Percentiles rank a stretch among this genome's conserved stretches.
phyloP scores from a whole-genome alignment of 352 stramenopile genomes.

The Phytophthora tentaculata region DNA sequence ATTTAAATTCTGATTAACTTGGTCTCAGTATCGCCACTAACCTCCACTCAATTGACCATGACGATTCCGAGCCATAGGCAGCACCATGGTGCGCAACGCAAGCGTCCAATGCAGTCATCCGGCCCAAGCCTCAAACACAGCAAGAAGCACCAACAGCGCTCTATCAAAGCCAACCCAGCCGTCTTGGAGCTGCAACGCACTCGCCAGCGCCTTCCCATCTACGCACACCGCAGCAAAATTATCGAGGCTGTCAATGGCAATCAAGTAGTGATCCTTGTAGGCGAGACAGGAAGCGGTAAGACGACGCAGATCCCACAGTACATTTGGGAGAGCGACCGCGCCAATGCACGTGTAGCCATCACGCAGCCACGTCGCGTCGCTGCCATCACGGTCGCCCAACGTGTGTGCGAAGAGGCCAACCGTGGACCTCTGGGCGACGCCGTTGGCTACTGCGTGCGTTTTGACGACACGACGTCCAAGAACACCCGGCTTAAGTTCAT shows the following conservation, averaged over 20 bases:
- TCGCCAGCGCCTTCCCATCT: constrained; percentile 78
- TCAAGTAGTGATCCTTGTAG: constrained; percentile 88
- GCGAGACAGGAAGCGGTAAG: constrained; percentile 91
- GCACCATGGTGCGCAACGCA: constrained; percentile 20
- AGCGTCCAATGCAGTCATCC: constrained; percentile 33
- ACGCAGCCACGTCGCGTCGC: constrained; percentile 85
- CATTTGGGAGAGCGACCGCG: constrained; percentile 70
- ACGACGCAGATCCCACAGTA: constrained; percentile 92
- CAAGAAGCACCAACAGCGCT: constrained; percentile 42
- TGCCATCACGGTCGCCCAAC: constrained; percentile 84
- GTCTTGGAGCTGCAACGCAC: constrained; percentile 60
- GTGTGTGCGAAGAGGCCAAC: constrained; percentile 74
- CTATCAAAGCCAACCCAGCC: constrained; percentile 11
- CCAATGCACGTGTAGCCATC: constrained; percentile 64
- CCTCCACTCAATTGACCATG: constrained; percentile 31
- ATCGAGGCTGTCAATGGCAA: constrained; percentile 63
- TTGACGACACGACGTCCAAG: constrained; percentile 92
- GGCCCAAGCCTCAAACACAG: constrained; percentile 15
- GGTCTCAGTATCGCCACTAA: constrained; percentile 28
- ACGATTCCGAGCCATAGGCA: constrained; percentile 14
- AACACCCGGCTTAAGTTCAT: constrained; percentile 95
- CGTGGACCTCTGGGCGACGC: constrained; percentile 52
- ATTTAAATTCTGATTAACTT: constrained; percentile 9
- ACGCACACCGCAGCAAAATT: constrained; percentile 71
- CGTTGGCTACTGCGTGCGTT: constrained; percentile 95